phyloP scores from a whole-genome alignment of 1,284 basidiomycete species.

The Caloboletus firmus region DNA sequence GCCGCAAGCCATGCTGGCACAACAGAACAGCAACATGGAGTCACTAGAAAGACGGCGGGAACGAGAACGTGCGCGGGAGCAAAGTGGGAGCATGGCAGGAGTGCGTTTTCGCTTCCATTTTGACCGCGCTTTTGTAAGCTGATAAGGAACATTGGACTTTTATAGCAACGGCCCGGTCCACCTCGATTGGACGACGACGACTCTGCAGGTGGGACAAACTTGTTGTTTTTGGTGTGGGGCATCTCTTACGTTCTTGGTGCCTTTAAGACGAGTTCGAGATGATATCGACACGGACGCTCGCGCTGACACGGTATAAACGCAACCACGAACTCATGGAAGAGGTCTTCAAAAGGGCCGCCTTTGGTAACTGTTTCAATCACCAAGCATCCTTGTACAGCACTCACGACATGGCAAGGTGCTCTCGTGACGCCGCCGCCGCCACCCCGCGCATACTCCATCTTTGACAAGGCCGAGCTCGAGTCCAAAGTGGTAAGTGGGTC shows the following conservation, averaged over 20 bases:
- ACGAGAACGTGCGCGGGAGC: constrained; percentile 44
- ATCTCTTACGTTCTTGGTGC: background rate
- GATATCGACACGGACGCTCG: constrained; percentile 70
- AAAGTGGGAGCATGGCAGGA: constrained; percentile 26
- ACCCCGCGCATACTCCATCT: constrained; percentile 57
- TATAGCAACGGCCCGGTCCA: constrained; percentile 38
- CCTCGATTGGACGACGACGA: constrained; percentile 63
- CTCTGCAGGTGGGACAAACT: constrained; percentile 53
- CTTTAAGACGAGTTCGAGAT: constrained; percentile 67
- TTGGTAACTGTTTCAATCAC: constrained; percentile 43
- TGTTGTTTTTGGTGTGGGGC: background rate
- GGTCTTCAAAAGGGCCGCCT: constrained; percentile 70
- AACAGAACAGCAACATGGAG: constrained; percentile 70
- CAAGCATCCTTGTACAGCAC: background rate
- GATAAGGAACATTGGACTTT: background rate
- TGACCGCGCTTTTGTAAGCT: background rate
- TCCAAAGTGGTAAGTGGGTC: constrained; percentile 51
- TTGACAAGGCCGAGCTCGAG: constrained; percentile 59
- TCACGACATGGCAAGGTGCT: constrained; percentile 41
- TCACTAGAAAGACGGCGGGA: constrained; percentile 59
- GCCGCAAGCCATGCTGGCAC: constrained; percentile 65
- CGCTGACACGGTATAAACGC: constrained; percentile 67
- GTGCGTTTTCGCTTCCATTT: constrained; percentile 8
- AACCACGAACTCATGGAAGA: constrained; percentile 83
- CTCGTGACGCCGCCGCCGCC: constrained; percentile 42